These are phyloP conservation scores for Suhomyces chickasaworum DNA, from an alignment of 1,139 yeast genomes.

Conservation along the genomic window DNA sequence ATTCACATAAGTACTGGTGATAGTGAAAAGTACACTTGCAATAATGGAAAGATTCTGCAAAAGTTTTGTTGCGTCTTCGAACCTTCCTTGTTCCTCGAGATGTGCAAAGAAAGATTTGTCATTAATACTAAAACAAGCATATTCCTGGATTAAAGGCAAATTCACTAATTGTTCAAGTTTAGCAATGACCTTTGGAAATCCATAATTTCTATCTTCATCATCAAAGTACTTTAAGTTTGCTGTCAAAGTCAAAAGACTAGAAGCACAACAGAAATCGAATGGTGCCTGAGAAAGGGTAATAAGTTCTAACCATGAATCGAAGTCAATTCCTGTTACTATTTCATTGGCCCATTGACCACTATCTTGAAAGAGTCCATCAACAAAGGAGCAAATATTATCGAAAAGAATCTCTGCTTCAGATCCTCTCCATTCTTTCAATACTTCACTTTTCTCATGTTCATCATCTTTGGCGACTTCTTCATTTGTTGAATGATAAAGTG, in stretches of 20 bases:
- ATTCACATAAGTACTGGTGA: slow-evolving; percentile 57
- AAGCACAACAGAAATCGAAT: slow-evolving; percentile 59
- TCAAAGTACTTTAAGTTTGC: slow-evolving; percentile 59
- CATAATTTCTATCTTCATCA: slow-evolving; percentile 56
- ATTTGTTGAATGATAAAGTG: slow-evolving; percentile 35
- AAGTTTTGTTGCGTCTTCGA: slow-evolving; percentile 32
- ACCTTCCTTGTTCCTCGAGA: slow-evolving; percentile 16
- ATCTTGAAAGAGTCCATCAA: slow-evolving; percentile 50
- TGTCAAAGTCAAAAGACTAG: slow-evolving; percentile 53
- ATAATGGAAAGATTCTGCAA: slow-evolving; percentile 37
- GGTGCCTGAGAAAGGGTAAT: slow-evolving; percentile 54
- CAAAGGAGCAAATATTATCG: slow-evolving; percentile 50
- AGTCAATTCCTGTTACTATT: slow-evolving; percentile 41
- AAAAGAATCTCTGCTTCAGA: slow-evolving; percentile 25
- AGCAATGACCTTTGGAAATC: slow-evolving; percentile 34
- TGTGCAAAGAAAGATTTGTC: slow-evolving; percentile 29
- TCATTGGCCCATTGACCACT: slow-evolving; percentile 52
- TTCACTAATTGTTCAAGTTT: slow-evolving; percentile 15
- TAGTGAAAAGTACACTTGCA: slow-evolving; percentile 43
- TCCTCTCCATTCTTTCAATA: slow-evolving; percentile 6
- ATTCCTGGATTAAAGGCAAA: slow-evolving; percentile 16
- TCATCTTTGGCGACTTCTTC: slow-evolving; percentile 29
- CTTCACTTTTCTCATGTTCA: not conserved
- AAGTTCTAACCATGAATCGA: slow-evolving; percentile 47
- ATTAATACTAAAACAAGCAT: slow-evolving; percentile 14